Conservation (phyloP, 2,329 filamentous ascomycete species). For the Venturia carpophila region DNA sequence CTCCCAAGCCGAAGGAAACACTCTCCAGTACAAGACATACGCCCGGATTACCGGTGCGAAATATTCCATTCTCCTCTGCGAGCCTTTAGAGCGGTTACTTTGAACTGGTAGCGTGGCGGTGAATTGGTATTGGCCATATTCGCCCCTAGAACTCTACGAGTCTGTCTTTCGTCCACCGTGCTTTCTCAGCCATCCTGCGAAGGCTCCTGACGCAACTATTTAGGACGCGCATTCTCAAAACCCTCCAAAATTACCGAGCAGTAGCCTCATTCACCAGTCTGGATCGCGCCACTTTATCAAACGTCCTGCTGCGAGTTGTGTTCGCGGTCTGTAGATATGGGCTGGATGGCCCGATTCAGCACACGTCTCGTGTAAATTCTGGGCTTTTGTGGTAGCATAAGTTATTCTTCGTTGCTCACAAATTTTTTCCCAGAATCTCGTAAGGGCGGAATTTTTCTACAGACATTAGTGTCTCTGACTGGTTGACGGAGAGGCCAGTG, state of each 20-base stretch:
- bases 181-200: neutral
- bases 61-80: neutral
- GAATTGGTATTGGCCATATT: neutral
- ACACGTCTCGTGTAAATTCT: neutral
- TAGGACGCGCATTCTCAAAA: neutral
- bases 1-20: neutral
- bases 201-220: neutral
- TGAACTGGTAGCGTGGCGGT: neutral
- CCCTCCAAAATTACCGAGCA: neutral
- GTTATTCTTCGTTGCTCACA: neutral
- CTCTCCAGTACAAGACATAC: neutral
- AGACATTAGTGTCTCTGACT: neutral
- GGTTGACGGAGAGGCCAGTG: neutral
- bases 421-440: neutral
- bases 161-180: neutral
- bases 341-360: neutral
- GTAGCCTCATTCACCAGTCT: neutral
- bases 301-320: neutral
- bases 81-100: neutral
- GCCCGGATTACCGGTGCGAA: neutral
- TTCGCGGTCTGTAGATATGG: neutral
- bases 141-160: neutral
- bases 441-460: neutral
- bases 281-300: neutral
- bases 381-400: neutral